Percentiles rank a stretch among this genome's conserved stretches.
phyloP scores from a whole-genome alignment of 352 stramenopile species.

The Pythium myriotylum region DNA sequence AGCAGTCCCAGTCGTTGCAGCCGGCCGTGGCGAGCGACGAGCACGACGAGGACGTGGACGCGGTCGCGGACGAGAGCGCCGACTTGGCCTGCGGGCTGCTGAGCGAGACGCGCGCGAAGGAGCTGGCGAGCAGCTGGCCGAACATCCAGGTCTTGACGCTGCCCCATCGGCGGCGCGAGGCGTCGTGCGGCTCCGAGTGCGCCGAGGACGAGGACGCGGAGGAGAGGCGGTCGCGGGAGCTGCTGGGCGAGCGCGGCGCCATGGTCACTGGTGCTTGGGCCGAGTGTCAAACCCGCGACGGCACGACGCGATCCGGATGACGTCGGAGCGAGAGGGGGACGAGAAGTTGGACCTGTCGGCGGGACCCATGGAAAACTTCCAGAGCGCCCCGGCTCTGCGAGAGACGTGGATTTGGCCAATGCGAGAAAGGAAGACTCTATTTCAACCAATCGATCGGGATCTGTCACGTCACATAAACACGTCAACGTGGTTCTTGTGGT shows the following conservation, averaged over 20 bases:
- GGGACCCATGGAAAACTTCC: neutral
- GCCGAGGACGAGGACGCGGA: conserved; percentile 13
- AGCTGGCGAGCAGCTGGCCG: conserved; percentile 60
- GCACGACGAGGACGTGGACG: conserved; percentile 24
- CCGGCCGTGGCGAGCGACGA: conserved; percentile 23
- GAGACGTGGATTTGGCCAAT: conserved; percentile 12
- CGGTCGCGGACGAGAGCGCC: conserved; percentile 10
- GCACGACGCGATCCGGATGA: neutral
- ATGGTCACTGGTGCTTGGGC: conserved; percentile 6
- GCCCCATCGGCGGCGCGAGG: conserved; percentile 44
- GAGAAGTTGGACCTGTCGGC: too few relatives aligned
- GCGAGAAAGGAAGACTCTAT: neutral
- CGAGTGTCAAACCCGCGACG: neutral
- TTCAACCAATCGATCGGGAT: conserved; percentile 9
- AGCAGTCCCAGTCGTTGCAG: conserved; percentile 34
- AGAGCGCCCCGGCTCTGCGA: neutral
- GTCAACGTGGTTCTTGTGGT: conserved; percentile 19
- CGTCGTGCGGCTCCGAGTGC: neutral
- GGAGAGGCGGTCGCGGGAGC: conserved; percentile 3
- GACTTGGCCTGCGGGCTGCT: conserved; percentile 16
- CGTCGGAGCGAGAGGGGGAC: conserved; percentile 7
- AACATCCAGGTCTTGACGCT: conserved; percentile 83
- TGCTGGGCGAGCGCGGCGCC: conserved; percentile 12
- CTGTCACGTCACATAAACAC: conserved; percentile 13
- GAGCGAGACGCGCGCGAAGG: conserved; percentile 66